phyloP scores from a whole-genome alignment of 345 rosid species.

The Boechera retrofracta region DNA sequence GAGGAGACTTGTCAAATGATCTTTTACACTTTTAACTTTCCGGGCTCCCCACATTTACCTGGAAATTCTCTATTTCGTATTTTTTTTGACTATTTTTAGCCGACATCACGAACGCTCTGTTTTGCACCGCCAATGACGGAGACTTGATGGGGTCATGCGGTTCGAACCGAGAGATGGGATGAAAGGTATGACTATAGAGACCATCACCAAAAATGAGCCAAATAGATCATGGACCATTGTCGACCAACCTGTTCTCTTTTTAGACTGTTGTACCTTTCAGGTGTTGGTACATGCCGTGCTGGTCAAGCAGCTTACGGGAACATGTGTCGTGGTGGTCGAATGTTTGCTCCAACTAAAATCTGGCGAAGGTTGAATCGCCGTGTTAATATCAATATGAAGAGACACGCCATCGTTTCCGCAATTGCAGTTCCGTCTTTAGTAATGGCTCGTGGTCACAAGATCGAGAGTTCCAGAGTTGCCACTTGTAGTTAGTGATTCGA shows the following conservation, averaged over 20 bases:
- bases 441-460: conserved; percentile 2
- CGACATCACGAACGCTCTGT: neutral
- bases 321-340: neutral
- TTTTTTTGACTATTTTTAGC: neutral
- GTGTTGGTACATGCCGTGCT: neutral
- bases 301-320: neutral
- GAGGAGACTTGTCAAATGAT: neutral
- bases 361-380: neutral
- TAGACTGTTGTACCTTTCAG: neutral
- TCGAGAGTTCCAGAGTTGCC: neutral
- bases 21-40: neutral
- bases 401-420: neutral
- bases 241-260: neutral
- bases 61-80: neutral
- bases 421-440: neutral
- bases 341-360: neutral
- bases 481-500: neutral
- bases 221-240: neutral
- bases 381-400: neutral
- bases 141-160: neutral
- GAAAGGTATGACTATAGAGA: neutral
- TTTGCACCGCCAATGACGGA: neutral
- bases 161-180: neutral
- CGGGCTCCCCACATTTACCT: neutral
- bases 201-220: neutral